Base-by-base conservation (phyloP, 257 asterid species). In the Leptodermis oblonga region DNA sequence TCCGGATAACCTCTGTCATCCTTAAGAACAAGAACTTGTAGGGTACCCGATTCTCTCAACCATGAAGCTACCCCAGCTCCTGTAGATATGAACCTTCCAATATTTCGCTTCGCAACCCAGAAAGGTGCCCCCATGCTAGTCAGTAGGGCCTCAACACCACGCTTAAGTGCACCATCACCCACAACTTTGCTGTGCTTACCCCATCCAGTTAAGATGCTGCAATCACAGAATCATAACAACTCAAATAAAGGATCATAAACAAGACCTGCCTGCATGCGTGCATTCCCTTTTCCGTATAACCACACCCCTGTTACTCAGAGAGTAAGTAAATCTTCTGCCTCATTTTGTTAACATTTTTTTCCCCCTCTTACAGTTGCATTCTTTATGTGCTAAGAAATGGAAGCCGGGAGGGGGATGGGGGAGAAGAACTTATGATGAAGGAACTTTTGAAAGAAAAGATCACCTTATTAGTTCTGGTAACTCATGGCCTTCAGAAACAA, bases 141-240 rank as follows among this genome's bases (percentile, higher is more conserved):
- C 18, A 92, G 93, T 37, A 90, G 85, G 31, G 92, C 90, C 77
- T 90, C 98, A 18, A 92, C 70, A 0, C 88, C 68, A 10, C 95
- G 88, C 78, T 92, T 92, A 23, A 92, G 85, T 0, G 94, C 83
- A 8, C 97, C 90, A 53, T 88, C 96, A 20, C 98, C 97, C 37
- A 89, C 92, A 28, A 90, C 83, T 72, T 92, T 92, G 89, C 98
- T 92, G 85, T 92, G 98, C 82, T 92, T 92, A 46, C 98, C 98
- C 98, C 98, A 92, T 49, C 98, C 98, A 1, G 98, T 92, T 78
- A 90, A 82, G 62, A 92, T 92, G 85, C 98, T 92, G 93, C 54
- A 26, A 53, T 64, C 5, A 58, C 65, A 28, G 71, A 52, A 37
- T 41, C 1, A n/a, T 37, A 9, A 7, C 68, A 39, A 3, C 0